phyloP scores from a whole-genome alignment of 257 asterid genomes.

The Rhazya stricta region DNA sequence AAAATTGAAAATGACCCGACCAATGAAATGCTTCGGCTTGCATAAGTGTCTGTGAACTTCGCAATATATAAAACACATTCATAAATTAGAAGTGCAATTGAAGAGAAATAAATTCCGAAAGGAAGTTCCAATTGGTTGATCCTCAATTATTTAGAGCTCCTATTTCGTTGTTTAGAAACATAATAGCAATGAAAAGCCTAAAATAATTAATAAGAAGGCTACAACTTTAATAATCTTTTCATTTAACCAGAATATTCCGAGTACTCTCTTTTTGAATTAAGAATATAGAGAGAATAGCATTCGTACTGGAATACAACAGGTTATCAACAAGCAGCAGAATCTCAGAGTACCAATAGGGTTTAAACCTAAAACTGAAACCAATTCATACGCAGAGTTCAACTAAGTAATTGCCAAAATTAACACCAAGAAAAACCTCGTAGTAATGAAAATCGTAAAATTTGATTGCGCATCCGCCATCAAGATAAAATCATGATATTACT shows the following conservation, averaged over 20 bases:
- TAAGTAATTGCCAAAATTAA: not conserved
- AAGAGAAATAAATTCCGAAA: not conserved
- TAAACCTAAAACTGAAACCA: not conserved
- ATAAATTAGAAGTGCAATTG: not conserved
- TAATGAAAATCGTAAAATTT: not conserved
- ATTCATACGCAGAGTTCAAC: not conserved
- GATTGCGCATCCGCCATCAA: not conserved
- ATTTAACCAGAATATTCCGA: not conserved
- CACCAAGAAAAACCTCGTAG: too few species aligned
- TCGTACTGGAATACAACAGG: not conserved
- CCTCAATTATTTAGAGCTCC: not conserved
- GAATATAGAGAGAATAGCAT: not conserved
- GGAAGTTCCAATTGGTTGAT: not conserved
- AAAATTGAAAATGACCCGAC: not conserved
- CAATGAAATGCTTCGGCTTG: not conserved
- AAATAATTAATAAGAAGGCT: not conserved
- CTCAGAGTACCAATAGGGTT: not conserved
- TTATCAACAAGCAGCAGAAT: not conserved
- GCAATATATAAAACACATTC: not conserved
- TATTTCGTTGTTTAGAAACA: not conserved
- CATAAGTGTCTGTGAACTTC: not conserved
- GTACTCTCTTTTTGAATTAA: not conserved
- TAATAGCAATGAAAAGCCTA: not conserved
- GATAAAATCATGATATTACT: not conserved
- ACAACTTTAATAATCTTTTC: not conserved